Evolutionary conservation across 495 filamentous ascomycete genomes (phyloP), one percentile per base, ranked within the genome.

Genomic region (Aspergillus biplanus): DNA sequence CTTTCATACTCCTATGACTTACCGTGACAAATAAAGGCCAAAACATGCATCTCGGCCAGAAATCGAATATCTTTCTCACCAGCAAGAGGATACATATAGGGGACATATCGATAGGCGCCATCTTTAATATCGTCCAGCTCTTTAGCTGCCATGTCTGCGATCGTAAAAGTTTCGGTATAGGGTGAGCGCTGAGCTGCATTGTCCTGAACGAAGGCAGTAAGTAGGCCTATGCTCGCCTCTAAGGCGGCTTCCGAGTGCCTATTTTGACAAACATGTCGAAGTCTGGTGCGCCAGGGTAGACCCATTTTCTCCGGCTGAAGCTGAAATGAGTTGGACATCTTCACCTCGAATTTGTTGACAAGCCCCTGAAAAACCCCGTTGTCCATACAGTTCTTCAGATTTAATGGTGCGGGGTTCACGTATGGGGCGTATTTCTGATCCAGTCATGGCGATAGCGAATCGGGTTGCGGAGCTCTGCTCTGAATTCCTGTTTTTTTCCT

Each of bases 71-170:
- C n/a, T 15, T 44, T 44, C 39, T 44, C 39, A 44, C n/a, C 39
- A 13, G 39, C 39, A 44, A 44, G 39, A 44, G 39, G n/a, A 44
- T 44, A 44, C 39, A 44, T 44, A 12, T 44, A 12, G 5, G 39
- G 39, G 39, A 44, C 8, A 15, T 15, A 12, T 11, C 39, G 39
- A 12, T 11, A 11, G n/a, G 11, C n/a, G 39, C 39, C 8, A 12
- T 44, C 5, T 12, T 44, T 15, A 4, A 44, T 15, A 44, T 15
- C n/a, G 4, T 44, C 39, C 4, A 44, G 8, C 8, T 44, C 39
- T 44, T 44, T 44, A 44, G 39, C 39, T 15, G 39, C 39, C 39
- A 44, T 44, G n/a, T 44, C 39, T 44, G 39, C 39, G n/a, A 44
- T 44, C 11, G 39, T 44, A 5, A 44, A 44, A 2, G 39, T 13